Evolutionary conservation across 441 rosid species (phyloP).

Genomic region (Breynia disticha): DNA sequence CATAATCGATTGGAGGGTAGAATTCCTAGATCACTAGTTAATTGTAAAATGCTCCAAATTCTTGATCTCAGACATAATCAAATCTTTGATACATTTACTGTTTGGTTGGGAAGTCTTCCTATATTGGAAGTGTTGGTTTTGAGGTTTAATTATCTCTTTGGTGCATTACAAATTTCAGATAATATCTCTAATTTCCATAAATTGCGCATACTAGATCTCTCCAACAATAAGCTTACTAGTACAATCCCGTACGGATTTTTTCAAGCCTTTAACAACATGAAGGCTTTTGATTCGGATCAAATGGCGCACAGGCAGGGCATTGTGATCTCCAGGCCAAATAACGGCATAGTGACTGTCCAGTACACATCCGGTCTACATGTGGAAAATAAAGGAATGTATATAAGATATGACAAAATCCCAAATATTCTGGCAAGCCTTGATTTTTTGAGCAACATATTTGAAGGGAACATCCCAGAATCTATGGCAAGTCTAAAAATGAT

Average conservation of each 20-base stretch:
- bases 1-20: neutral
- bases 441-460: conserved; percentile 21
- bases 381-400: conserved; percentile 20
- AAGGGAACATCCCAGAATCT: too few species aligned
- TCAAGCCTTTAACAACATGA: too few species aligned
- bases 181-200: neutral
- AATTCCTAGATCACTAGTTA: neutral
- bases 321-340: too few species aligned
- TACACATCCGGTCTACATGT: conserved; percentile 11
- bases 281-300: neutral
- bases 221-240: neutral
- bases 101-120: too few species aligned
- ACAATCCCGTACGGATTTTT: too few species aligned
- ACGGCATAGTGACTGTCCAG: too few species aligned
- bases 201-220: conserved; percentile 2
- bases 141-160: too few species aligned
- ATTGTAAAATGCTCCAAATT: neutral
- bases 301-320: neutral
- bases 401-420: conserved; percentile 10
- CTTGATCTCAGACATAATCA: conserved; percentile 7
- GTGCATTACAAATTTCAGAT: too few species aligned
- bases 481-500: too few species aligned
- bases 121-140: too few species aligned
- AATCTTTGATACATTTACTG: neutral
- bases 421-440: conserved; percentile 11